Conservation (phyloP, 805 yeast genomes). For the Candida verbasci region DNA sequence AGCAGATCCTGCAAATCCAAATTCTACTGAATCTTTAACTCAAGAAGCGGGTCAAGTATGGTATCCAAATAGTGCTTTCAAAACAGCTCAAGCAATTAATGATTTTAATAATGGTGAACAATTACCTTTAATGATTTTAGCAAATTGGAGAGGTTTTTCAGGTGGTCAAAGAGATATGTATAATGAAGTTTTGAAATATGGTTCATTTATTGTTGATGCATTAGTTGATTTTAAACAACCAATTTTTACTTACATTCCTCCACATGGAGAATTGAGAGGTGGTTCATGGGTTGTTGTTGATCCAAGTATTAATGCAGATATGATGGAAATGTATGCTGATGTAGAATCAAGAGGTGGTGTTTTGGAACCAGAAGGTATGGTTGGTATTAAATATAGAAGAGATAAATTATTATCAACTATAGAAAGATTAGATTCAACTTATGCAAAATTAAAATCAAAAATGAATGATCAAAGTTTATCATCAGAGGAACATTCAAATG, state of each 20-base stretch:
- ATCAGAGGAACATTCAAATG: slow-evolving; percentile 61
- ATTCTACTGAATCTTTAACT: slow-evolving; percentile 77
- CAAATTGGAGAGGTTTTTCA: slow-evolving; percentile 99
- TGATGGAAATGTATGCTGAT: slow-evolving; percentile 99
- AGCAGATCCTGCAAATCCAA: slow-evolving; percentile 98
- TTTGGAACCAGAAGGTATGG: slow-evolving; percentile 98
- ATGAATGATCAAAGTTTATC: slow-evolving; percentile 48
- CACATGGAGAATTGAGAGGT: slow-evolving; percentile 97
- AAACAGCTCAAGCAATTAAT: slow-evolving; percentile 97
- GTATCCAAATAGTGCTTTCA: slow-evolving; percentile 99
- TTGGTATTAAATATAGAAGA: slow-evolving; percentile 94
- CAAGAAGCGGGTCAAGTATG: slow-evolving; percentile 99
- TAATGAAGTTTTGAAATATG: slow-evolving; percentile 95
- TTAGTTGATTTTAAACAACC: slow-evolving; percentile 95
- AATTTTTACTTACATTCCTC: slow-evolving; percentile 94
- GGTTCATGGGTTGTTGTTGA: slow-evolving; percentile 99
- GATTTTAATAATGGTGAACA: slow-evolving; percentile 98
- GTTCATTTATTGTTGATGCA: slow-evolving; percentile 96
- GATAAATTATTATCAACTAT: slow-evolving; percentile 88
- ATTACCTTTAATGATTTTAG: slow-evolving; percentile 93
- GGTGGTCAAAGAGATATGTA: slow-evolving; percentile 99
- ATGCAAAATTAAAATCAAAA: slow-evolving; percentile 62
- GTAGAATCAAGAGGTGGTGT: slow-evolving; percentile 96
- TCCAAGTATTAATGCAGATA: slow-evolving; percentile 92
- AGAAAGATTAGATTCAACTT: slow-evolving; percentile 79